Conservation (phyloP, 768 basidiomycete species). For the Suillus subluteus region DNA sequence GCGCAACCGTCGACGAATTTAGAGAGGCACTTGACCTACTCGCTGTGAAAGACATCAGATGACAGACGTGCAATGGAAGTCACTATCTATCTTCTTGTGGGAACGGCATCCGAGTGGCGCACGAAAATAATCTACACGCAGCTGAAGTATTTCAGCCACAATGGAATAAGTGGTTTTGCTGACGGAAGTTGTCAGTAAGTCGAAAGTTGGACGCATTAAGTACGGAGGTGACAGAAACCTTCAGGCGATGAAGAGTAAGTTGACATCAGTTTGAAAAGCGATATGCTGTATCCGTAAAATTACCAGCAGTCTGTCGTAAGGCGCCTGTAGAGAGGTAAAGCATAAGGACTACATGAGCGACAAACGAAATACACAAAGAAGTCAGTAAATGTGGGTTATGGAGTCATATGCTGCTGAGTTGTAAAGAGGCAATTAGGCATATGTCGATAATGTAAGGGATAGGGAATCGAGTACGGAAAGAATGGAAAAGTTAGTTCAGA, state of each 20-base stretch:
- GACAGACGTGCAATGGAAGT: not conserved
- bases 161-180: not conserved
- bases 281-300: constrained; percentile 5
- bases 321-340: constrained; percentile 7
- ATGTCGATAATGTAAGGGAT: constrained; percentile 5
- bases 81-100: not conserved
- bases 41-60: not conserved
- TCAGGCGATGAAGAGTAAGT: not conserved
- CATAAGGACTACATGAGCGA: constrained; percentile 5
- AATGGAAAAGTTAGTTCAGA: constrained; percentile 32
- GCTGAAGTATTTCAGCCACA: not conserved
- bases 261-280: not conserved
- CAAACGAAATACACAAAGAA: constrained; percentile 6
- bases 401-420: constrained; percentile 1
- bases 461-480: constrained; percentile 16
- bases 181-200: not conserved
- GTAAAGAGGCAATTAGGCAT: not conserved
- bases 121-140: not conserved
- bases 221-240: not conserved
- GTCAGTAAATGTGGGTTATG: constrained; percentile 2
- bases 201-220: not conserved
- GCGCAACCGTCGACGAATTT: not conserved
- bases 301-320: constrained; percentile 6
- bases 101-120: not conserved
- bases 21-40: not conserved